Evolutionary conservation across 1,284 basidiomycete genomes (phyloP).

Genomic region (Trichosporon sp.): DNA sequence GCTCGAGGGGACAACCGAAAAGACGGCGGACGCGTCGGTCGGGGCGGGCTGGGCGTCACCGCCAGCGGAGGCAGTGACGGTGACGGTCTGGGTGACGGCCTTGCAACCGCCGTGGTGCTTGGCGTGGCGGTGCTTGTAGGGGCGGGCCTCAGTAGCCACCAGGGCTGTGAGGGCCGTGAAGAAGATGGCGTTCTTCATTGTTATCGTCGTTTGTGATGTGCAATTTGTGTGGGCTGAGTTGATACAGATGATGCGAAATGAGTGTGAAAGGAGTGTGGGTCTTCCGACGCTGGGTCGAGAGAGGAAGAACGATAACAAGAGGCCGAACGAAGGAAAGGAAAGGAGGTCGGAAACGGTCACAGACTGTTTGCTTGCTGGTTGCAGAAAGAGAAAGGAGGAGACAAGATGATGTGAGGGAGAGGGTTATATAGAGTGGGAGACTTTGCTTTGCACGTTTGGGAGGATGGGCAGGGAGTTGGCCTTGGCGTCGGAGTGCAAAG

Average conservation of each 20-base stretch:
- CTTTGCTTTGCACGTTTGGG: neutral
- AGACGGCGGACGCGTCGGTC: neutral
- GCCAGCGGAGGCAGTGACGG: constrained; percentile 7
- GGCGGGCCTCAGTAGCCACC: constrained; percentile 3
- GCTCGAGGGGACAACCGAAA: too few species aligned
- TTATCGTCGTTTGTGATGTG: neutral
- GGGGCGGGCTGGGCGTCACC: neutral
- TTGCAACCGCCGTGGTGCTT: constrained; percentile 16
- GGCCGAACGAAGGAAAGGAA: neutral
- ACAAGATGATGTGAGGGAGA: neutral
- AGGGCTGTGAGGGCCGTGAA: constrained; percentile 17
- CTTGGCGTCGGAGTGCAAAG: neutral
- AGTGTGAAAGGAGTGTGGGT: constrained; percentile 12
- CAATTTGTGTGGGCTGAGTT: neutral
- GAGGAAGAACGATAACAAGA: constrained; percentile 5
- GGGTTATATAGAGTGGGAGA: neutral
- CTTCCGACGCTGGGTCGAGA: constrained; percentile 11
- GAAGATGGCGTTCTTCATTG: constrained; percentile 17
- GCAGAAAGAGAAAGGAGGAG: neutral
- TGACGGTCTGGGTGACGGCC: neutral
- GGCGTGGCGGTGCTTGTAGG: constrained; percentile 12
- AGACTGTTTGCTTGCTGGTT: constrained; percentile 14
- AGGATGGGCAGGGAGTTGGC: neutral
- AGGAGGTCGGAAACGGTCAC: constrained; percentile 7
- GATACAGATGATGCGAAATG: constrained; percentile 16